Evolutionary conservation across 164 flowering plant species (phyloP), one percentile per base, ranked within the genome.

Genomic region (Stephania cephalantha): DNA sequence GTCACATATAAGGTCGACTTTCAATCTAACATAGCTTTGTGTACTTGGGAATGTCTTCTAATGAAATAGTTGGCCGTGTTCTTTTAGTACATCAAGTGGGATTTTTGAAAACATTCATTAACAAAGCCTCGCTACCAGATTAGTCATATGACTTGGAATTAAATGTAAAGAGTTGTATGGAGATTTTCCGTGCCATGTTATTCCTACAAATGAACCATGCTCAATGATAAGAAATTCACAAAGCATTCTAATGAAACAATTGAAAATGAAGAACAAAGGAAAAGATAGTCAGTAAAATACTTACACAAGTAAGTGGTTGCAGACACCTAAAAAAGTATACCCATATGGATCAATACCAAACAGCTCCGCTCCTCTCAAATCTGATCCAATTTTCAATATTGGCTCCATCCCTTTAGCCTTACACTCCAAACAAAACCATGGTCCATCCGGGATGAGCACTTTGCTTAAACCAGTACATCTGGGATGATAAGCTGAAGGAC

Each of bases 351-450:
- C 99, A 61, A 84, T 68, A 29, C 99, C 99, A 83, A 96, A 94
- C 25, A 88, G 45, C 70, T 87, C 88, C 63, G 93, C 97, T 77
- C 97, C 97, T 78, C 78, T 85, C 8, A 96, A 84, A 17, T 88
- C 82, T 20, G 86, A 85, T 79, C 87, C 89, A 46, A 73, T 76
- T 12, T 84, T 77, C 68, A 90, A 73, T 72, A 76, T 72, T n/a
- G 90, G 88, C 31, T 84, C 90, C 45, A 73, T 77, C 77, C 84
- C 87, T 68, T 82, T 83, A 52, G 89, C 80, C 20, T 80, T 79
- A 82, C 99, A 96, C 78, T 96, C 99, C 0, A 94, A 97, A 81
- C 99, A 96, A 79, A 83, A 92, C 99, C 99, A 96, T 63, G 84
- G 50, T 64, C 98, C 99, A 18, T 87, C 86, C 20, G 98, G 97